Evolutionary conservation across 495 filamentous ascomycete genomes (phyloP).

Genomic region (Penicillium cosmopolitanum): DNA sequence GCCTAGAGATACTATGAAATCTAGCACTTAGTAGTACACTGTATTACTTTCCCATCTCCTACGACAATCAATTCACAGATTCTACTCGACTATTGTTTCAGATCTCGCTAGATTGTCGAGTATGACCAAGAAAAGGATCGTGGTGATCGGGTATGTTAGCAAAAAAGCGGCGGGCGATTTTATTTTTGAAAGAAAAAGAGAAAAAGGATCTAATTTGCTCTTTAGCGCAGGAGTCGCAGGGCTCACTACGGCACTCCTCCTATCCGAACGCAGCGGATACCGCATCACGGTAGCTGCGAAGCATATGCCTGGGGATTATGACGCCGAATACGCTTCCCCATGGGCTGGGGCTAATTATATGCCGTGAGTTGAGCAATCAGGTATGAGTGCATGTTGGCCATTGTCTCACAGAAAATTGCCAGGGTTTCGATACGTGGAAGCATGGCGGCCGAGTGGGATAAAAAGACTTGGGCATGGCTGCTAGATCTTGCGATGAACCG

Average conservation of each 20-base stretch:
- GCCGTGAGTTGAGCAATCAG: constrained; percentile 53
- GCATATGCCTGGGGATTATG: constrained; percentile 94
- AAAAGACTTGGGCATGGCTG: too few relatives aligned
- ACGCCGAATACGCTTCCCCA: constrained; percentile 87
- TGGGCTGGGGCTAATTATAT: constrained; percentile 89
- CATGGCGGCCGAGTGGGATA: too few relatives aligned
- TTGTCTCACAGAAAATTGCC: too few relatives aligned
- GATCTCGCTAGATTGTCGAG: not conserved
- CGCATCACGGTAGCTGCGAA: constrained; percentile 11
- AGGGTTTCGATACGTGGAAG: too few relatives aligned
- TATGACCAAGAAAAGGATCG: constrained; percentile 3
- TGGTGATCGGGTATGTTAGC: constrained; percentile 8
- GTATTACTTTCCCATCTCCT: constrained; percentile 1
- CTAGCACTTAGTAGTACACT: not conserved
- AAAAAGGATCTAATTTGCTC: not conserved
- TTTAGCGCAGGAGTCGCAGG: constrained; percentile 80
- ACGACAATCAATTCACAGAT: not conserved
- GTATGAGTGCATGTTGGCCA: too few relatives aligned
- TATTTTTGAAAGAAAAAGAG: too few relatives aligned
- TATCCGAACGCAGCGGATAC: constrained; percentile 53
- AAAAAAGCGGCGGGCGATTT: too few relatives aligned
- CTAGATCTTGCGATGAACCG: too few relatives aligned
- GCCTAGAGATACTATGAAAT: not conserved
- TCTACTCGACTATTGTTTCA: not conserved
- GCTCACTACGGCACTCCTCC: constrained; percentile 76